Base-by-base conservation (phyloP, 2,329 filamentous ascomycete genomes). In the Botrytis porri region DNA sequence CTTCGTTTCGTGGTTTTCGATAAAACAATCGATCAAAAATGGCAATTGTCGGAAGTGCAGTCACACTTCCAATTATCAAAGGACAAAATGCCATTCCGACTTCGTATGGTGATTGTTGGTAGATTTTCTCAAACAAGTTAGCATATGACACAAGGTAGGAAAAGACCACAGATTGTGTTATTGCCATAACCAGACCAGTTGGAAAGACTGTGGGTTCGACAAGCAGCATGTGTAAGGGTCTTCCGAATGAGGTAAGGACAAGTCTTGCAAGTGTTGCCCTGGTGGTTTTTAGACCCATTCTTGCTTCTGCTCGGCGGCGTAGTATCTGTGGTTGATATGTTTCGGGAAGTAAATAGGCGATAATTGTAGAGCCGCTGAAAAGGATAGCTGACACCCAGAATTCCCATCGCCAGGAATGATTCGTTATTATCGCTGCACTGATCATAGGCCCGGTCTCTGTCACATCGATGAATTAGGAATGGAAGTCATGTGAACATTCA, bases 221-320 rank as follows among this genome's bases (percentile, higher is more conserved):
- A 5, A 75, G 60, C 1, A 75, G 62, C 71, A 75, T 75, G 32
- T 75, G 71, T 16, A 74, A 51, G 22, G 73, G 73, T n/a, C 73
- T 41, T 43, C 74, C 71, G 6, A 75, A 48, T 22, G 69, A 66
- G 6, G 39, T 70, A n/a, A 69, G 65, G 32, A 73, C 70, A 12
- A 66, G 70, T 45, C 63, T 72, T 3, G 39, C 9, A 25, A 60
- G 63, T 60, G 62, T 72, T 25, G 65, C 45, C 37, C 48, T 51
- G 25, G 10, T 67, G 16, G 37, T 37, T 6, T 14, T 25, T 4
- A 48, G 37, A 4, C 35, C 70, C 70, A 37, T 57, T 60, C 10
- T 64, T 9, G 54, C 37, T 43, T 67, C 66, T n/a, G 20, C 65
- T 64, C 29, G 64, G 3, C 63, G 54, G 29, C 73, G 59, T 22